phyloP scores from a whole-genome alignment of 129 eudicot species.

The Deinandra increscens region DNA sequence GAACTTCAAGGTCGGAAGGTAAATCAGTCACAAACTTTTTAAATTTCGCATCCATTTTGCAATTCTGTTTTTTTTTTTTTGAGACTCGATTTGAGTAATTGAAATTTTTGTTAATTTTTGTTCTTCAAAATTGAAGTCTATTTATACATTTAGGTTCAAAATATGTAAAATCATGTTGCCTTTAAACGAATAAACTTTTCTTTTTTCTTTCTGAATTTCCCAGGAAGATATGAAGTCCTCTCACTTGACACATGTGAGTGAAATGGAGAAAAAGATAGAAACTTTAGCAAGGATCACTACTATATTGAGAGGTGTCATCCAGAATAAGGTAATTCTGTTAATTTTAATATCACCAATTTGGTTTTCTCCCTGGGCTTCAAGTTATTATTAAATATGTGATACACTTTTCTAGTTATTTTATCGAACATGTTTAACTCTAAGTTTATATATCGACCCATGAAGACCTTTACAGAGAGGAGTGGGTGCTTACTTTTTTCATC shows the following conservation, averaged over 20 bases:
- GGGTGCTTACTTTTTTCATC: neutral
- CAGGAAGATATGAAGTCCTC: conserved; percentile 93
- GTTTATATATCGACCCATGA: neutral
- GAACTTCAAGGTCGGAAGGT: conserved; percentile 97
- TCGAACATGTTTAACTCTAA: neutral
- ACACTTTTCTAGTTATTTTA: neutral
- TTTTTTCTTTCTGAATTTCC: neutral
- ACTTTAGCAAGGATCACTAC: conserved; percentile 78
- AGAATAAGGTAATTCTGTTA: conserved; percentile 59
- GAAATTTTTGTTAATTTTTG: neutral
- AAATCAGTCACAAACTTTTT: conserved; percentile 14
- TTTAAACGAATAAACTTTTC: neutral
- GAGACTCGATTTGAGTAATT: neutral
- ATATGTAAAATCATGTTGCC: neutral
- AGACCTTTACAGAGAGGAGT: neutral
- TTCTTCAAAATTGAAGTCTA: neutral
- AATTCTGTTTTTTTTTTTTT: neutral
- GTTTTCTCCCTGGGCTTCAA: neutral
- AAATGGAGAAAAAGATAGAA: conserved; percentile 94
- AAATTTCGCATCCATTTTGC: conserved; percentile 7
- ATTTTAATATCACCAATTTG: neutral
- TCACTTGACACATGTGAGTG: conserved; percentile 86
- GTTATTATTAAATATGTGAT: neutral
- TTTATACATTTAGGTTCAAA: conserved; percentile 3
- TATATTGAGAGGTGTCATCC: conserved; percentile 78